Base-by-base conservation (phyloP, 495 filamentous ascomycete genomes). In the Penicillium daleae region DNA sequence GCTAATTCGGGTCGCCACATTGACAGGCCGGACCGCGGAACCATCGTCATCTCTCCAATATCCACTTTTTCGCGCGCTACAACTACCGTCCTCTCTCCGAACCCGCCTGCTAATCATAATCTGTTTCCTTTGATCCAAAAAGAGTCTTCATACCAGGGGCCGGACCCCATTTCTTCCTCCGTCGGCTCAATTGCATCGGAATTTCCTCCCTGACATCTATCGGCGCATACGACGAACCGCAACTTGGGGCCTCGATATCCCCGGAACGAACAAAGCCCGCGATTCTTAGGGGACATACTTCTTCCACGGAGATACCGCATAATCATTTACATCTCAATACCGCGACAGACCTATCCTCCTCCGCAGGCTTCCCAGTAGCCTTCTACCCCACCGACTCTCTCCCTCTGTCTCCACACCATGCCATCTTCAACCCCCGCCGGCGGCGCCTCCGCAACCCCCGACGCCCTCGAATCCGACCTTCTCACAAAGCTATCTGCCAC, bases 381-480 rank as follows among this genome's bases (percentile, higher is more conserved):
- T 56, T 19, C 54, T 29, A 32, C 49, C 6, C 26, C 26, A 39
- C 56, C 56, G 32, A 33, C 40, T n/a, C 27, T 22, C 27, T 26
- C 31, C 27, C 31, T 35, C 35, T 17, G 21, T 42, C 57, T 37
- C 60, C 55, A 24, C 56, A 55, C 42, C 62, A 73, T 73, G 70
- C 70, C 70, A 22, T 69, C 70, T 37, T 71, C 70, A n/a, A 64
- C 70, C 29, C 65, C 66, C 57, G 50, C 65, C n/a, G 63, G 56
- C 56, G 60, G 66, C 32, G 57, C 66, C 26, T 56, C 63, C 54
- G 33, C 70, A 51, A 63, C 73, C 32, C 69, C 77, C 31, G 68
- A 76, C 57, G 69, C 74, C 55, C 76, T 83, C 56, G 78, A 83
- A 73, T 72, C 77, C 60, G 75, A 80, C 61, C 77, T 82, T 65